phyloP scores from a whole-genome alignment of 495 filamentous ascomycete genomes.

The Daldinia caldariorum region DNA sequence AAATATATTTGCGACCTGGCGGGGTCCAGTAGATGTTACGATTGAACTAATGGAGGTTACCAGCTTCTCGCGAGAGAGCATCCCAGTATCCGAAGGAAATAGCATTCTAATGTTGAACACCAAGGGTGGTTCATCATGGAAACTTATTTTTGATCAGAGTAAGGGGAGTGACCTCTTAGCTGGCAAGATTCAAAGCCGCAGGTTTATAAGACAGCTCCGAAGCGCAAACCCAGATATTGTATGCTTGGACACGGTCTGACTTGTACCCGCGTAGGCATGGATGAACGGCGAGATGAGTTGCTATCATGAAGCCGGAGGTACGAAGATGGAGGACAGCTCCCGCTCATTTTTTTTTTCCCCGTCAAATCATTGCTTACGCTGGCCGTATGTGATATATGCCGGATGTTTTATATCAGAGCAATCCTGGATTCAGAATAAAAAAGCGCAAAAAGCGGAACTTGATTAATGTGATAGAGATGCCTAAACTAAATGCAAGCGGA shows the following conservation, averaged over 20 bases:
- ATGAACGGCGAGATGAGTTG: too few species aligned
- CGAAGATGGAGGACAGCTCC: background rate
- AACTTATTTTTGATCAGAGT: conserved; percentile 41
- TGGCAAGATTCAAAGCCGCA: conserved; percentile 49
- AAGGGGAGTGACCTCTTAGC: conserved; percentile 36
- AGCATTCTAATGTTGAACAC: conserved; percentile 15
- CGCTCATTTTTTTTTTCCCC: background rate
- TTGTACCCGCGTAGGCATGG: background rate
- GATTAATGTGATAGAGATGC: too few species aligned
- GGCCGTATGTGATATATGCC: background rate
- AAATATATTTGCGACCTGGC: conserved; percentile 20
- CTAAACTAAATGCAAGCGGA: too few species aligned
- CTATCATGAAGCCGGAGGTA: too few species aligned
- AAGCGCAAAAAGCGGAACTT: too few species aligned
- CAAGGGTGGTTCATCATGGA: conserved; percentile 25
- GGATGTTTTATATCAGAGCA: too few species aligned
- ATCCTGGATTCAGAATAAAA: too few species aligned
- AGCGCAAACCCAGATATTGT: conserved; percentile 41
- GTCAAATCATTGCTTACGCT: background rate
- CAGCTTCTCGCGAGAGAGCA: conserved; percentile 21
- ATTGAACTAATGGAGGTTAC: conserved; percentile 35
- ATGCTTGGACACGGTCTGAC: conserved; percentile 17
- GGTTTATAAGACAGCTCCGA: conserved; percentile 49
- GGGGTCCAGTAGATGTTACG: conserved; percentile 11
- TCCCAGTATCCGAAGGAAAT: conserved; percentile 28